These are phyloP conservation scores for Butyriboletus loyo DNA, from an alignment of 768 basidiomycete species.

Conservation along the genomic window DNA sequence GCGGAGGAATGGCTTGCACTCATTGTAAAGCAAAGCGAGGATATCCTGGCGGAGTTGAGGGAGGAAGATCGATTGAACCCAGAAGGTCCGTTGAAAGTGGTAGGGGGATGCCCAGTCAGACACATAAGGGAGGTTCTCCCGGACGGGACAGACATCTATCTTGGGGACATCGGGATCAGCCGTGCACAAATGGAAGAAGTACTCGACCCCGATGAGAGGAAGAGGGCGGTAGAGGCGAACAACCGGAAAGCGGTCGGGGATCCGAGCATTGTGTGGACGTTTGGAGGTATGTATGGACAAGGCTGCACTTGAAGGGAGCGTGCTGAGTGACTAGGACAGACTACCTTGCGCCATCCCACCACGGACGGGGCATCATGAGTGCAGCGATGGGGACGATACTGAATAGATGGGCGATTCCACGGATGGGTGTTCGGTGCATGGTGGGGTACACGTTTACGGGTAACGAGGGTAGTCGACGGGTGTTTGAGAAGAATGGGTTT, in stretches of 20 bases:
- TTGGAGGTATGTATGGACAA: slow-evolving; percentile 56
- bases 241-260: slow-evolving; percentile 43
- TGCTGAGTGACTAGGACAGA: slow-evolving; percentile 37
- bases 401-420: slow-evolving; percentile 57
- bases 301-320: background rate
- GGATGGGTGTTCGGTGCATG: slow-evolving; percentile 55
- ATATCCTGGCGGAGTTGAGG: slow-evolving; percentile 18
- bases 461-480: slow-evolving; percentile 59
- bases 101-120: slow-evolving; percentile 48
- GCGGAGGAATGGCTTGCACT: slow-evolving; percentile 37
- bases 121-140: slow-evolving; percentile 51
- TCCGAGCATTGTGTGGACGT: slow-evolving; percentile 54
- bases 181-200: slow-evolving; percentile 29
- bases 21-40: slow-evolving; percentile 19
- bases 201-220: slow-evolving; percentile 37
- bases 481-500: slow-evolving; percentile 70
- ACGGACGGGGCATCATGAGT: slow-evolving; percentile 71
- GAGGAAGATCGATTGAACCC: slow-evolving; percentile 16
- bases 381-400: slow-evolving; percentile 56
- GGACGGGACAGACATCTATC: slow-evolving; percentile 50
- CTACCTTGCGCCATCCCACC: slow-evolving; percentile 57
- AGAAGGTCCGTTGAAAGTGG: slow-evolving; percentile 28
- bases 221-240: slow-evolving; percentile 40
- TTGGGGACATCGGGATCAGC: slow-evolving; percentile 40
- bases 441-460: slow-evolving; percentile 43